Conservation (phyloP, 805 yeast genomes). For the Lipomyces chichibuensis region DNA sequence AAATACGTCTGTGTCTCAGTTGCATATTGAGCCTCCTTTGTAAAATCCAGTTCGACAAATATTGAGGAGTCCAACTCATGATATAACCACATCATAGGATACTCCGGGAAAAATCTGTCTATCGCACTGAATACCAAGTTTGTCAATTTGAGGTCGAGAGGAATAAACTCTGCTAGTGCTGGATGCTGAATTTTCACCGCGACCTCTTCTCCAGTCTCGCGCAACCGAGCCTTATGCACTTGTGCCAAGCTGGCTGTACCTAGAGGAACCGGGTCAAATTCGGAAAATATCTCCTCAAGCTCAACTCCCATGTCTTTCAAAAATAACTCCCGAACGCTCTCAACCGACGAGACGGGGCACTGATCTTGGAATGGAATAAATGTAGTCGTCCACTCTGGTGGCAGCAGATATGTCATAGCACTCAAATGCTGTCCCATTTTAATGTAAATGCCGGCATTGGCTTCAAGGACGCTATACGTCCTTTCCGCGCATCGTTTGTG, state of each 20-base stretch:
- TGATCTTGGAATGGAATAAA: slow-evolving; percentile 91
- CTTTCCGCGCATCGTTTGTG: slow-evolving; percentile 77
- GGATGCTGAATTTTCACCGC: slow-evolving; percentile 98
- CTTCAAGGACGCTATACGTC: slow-evolving; percentile 75
- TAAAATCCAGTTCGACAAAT: slow-evolving; percentile 87
- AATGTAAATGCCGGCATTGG: slow-evolving; percentile 90
- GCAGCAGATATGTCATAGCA: slow-evolving; percentile 88
- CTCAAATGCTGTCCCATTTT: slow-evolving; percentile 93
- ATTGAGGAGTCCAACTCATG: slow-evolving; percentile 88
- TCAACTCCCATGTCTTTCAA: slow-evolving; percentile 62
- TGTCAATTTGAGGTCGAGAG: slow-evolving; percentile 82
- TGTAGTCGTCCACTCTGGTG: slow-evolving; percentile 92
- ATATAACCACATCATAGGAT: slow-evolving; percentile 92
- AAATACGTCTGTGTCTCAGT: slow-evolving; percentile 70
- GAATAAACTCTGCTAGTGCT: slow-evolving; percentile 79
- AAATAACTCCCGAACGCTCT: slow-evolving; percentile 71
- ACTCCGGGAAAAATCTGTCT: slow-evolving; percentile 84
- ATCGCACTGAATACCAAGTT: slow-evolving; percentile 72
- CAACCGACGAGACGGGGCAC: slow-evolving; percentile 79
- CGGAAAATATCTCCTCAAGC: slow-evolving; percentile 65
- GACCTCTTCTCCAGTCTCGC: slow-evolving; percentile 64
- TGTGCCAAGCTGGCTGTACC: slow-evolving; percentile 98
- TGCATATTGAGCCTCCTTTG: slow-evolving; percentile 84
- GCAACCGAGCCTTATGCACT: slow-evolving; percentile 78
- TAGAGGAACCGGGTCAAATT: slow-evolving; percentile 72